Evolutionary conservation across 495 filamentous ascomycete genomes (phyloP).

Genomic region (Lasiosphaeria hispida): DNA sequence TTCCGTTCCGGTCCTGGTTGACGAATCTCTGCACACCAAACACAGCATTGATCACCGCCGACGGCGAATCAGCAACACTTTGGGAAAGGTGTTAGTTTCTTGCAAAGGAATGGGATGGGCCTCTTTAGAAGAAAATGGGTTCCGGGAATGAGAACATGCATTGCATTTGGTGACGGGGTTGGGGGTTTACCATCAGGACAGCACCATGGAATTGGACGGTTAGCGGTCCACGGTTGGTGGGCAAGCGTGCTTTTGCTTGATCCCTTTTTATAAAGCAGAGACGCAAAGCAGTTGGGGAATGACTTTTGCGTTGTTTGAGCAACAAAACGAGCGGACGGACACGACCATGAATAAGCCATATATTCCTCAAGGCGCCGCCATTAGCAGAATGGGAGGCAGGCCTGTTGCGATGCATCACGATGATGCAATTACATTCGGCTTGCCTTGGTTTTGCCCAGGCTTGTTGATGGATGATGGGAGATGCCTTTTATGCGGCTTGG

Average conservation of each 20-base stretch:
- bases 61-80: too few species aligned
- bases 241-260: neutral
- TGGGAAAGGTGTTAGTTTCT: too few species aligned
- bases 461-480: too few species aligned
- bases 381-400: too few species aligned
- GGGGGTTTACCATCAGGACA: neutral
- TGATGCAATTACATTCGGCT: too few species aligned
- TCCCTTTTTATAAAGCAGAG: neutral
- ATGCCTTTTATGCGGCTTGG: too few species aligned
- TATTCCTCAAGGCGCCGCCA: too few species aligned
- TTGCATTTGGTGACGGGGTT: slow-evolving; percentile 1
- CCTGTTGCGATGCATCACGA: too few species aligned
- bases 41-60: neutral
- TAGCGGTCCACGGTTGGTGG: neutral
- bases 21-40: neutral
- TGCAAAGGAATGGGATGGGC: neutral
- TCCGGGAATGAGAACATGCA: neutral
- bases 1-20: slow-evolving; percentile 5
- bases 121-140: neutral
- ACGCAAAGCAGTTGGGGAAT: neutral
- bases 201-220: neutral
- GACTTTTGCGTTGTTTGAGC: too few species aligned
- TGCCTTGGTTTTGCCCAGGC: too few species aligned
- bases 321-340: too few species aligned
- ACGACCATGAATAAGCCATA: too few species aligned